Conservation (phyloP, 495 filamentous ascomycete genomes). For the Podospora bellae-mahoneyi region DNA sequence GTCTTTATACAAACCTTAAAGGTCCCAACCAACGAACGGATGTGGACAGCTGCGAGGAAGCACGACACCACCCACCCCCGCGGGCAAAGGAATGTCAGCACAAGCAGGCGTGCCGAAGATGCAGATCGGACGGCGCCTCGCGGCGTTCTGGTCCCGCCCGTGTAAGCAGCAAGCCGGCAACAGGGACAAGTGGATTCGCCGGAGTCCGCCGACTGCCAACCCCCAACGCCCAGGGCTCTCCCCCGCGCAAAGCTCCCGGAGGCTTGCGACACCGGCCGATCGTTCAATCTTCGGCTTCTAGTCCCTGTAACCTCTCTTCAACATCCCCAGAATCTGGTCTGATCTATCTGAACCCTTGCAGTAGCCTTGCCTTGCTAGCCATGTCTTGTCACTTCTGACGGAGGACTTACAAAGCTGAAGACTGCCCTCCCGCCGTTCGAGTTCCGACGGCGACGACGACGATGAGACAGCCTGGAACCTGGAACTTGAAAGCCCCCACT, state of each 20-base stretch:
- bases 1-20: constrained; percentile 3
- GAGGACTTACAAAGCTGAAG: neutral
- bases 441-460: neutral
- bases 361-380: neutral
- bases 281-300: neutral
- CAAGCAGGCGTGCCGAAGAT: neutral
- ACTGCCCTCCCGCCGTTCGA: neutral
- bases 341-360: neutral
- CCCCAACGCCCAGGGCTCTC: constrained; percentile 3
- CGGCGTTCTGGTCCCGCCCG: constrained; percentile 21
- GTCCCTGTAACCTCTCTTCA: neutral
- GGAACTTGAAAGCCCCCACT: neutral
- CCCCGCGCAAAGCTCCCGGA: constrained; percentile 4
- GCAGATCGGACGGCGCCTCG: constrained; percentile 26
- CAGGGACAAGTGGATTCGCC: constrained; percentile 23
- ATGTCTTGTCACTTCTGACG: neutral
- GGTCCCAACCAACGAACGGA: neutral
- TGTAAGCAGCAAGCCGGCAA: constrained; percentile 14
- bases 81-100: neutral
- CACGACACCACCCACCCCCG: neutral
- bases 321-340: neutral
- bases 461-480: neutral
- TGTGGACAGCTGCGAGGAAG: neutral
- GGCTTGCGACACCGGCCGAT: constrained; percentile 5
- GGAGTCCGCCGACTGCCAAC: constrained; percentile 38